Conservation (phyloP, 345 rosid species). For the Corchorus capsularis region DNA sequence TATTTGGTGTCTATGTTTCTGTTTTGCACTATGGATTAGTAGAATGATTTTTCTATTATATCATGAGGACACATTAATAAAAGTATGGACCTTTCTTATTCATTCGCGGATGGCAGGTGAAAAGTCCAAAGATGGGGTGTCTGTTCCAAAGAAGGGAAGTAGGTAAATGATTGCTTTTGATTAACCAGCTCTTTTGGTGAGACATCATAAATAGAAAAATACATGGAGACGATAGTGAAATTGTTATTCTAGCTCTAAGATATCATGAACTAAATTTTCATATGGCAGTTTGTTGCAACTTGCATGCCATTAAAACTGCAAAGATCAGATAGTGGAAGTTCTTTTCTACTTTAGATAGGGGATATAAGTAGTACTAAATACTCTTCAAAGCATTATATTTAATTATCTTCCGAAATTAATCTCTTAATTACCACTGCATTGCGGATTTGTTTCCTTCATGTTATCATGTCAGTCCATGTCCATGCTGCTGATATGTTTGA, state of each 20-base stretch:
- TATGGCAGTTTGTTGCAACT: constrained; percentile 16
- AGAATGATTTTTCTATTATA: constrained; percentile 47
- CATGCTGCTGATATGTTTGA: neutral
- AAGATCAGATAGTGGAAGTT: neutral
- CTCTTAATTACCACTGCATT: neutral
- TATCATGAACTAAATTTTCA: neutral
- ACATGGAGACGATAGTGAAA: constrained; percentile 25
- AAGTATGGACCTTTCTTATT: constrained; percentile 90
- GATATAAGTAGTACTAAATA: no score
- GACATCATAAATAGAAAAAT: constrained; percentile 40
- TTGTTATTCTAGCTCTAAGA: constrained; percentile 21
- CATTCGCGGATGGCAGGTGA: constrained; percentile 99
- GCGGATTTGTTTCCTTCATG: constrained; percentile 1
- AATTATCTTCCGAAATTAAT: neutral
- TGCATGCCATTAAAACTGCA: constrained; percentile 11
- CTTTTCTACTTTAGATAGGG: neutral
- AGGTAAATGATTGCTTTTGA: constrained; percentile 94
- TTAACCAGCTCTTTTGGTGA: constrained; percentile 44
- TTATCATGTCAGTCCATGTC: neutral
- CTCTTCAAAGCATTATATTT: neutral
- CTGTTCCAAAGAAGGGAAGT: constrained; percentile 99
- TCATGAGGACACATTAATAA: constrained; percentile 75
- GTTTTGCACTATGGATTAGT: constrained; percentile 56
- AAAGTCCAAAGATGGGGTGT: constrained; percentile 99
- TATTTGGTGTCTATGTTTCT: constrained; percentile 14